Percentiles rank a stretch among this genome's conserved stretches.
These are phyloP conservation scores for Martensiomyces pterosporus DNA, from an alignment of 192 early-diverging fungal genomes.

Conservation along the genomic window DNA sequence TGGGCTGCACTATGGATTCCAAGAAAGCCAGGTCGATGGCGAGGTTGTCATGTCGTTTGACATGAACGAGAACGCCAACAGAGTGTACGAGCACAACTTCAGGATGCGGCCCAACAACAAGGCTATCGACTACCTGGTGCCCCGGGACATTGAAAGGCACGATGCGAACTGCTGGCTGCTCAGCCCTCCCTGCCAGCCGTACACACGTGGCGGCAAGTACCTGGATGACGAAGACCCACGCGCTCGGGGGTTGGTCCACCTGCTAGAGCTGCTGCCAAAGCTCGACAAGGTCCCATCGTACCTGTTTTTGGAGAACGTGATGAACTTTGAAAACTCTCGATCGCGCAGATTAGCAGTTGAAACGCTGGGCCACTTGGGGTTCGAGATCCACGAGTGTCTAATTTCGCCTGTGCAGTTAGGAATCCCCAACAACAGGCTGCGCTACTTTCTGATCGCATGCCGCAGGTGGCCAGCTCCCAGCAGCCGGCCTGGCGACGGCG, in stretches of 20 bases:
- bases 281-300: conserved; percentile 14
- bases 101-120: conserved; percentile 42
- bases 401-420: conserved; percentile 42
- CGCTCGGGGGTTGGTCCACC: conserved; percentile 36
- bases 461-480: not conserved
- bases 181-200: conserved; percentile 89
- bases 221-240: conserved; percentile 58
- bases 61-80: conserved; percentile 49
- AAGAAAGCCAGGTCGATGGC: conserved; percentile 19
- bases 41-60: conserved; percentile 36
- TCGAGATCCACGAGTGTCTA: conserved; percentile 28
- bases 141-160: conserved; percentile 49
- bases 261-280: conserved; percentile 25
- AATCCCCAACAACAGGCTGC: conserved; percentile 37
- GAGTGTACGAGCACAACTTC: conserved; percentile 42
- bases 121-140: conserved; percentile 33
- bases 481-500: no score
- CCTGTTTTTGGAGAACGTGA: conserved; percentile 42
- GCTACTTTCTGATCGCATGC: conserved; percentile 34
- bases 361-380: conserved; percentile 27
- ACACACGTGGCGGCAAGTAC: conserved; percentile 72
- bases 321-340: conserved; percentile 49
- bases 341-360: conserved; percentile 23
- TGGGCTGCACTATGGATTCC: conserved; percentile 43
- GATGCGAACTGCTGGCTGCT: conserved; percentile 81